These are phyloP conservation scores for Orobanche coerulescens DNA, from an alignment of 257 asterid species.

Conservation along the genomic window DNA sequence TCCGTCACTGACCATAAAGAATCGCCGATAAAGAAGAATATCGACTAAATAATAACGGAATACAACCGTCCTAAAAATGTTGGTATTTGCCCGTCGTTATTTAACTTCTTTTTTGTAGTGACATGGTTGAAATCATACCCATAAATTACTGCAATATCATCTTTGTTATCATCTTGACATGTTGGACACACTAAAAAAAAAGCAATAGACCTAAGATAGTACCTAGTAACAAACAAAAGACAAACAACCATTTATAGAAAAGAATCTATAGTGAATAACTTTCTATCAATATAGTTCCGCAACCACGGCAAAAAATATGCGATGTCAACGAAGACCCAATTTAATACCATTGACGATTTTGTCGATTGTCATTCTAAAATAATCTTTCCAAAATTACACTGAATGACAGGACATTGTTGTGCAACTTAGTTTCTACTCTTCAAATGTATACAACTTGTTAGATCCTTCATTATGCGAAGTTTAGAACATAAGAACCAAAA, in stretches of 20 bases:
- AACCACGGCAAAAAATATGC: neutral
- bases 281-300: neutral
- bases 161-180: neutral
- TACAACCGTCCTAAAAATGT: no score
- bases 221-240: conserved; percentile 6
- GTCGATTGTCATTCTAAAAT: neutral
- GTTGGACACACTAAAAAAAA: neutral
- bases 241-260: neutral
- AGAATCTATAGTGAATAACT: neutral
- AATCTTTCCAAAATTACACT: neutral
- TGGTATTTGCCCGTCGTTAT: neutral
- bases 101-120: neutral
- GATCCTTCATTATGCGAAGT: neutral
- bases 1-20: neutral
- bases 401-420: neutral
- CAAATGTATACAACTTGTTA: neutral
- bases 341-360: neutral
- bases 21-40: no score
- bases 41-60: no score
- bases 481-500: neutral
- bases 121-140: neutral
- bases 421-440: neutral
- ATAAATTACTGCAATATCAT: neutral
- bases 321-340: neutral
- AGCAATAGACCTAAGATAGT: neutral